Base-by-base conservation (phyloP, 2,329 filamentous ascomycete species). In the Hypoxylon sp. region DNA sequence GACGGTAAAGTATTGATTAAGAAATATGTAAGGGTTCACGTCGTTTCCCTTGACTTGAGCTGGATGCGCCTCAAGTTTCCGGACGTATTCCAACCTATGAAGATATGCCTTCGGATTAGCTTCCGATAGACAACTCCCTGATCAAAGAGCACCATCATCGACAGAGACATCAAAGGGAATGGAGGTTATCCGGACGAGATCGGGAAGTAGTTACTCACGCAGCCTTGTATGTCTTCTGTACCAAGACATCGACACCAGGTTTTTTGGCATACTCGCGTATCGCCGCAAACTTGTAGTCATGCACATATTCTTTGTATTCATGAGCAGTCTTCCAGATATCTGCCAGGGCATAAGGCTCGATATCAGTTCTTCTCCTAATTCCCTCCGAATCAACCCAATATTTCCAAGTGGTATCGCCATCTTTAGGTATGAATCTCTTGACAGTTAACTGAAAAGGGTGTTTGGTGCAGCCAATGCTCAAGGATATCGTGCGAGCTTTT, bases 1-100 rank as follows among this genome's bases (percentile, higher is more conserved):
- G 0, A 87, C 70, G 5, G 75, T 73, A 22, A 86, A 82, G 3
- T 84, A 77, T 9, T 80, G 79, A 0, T 67, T 63, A n/a, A 87
- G 62, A 3, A 86, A 78, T 0, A 71, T 59, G 29, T 77, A 75
- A 2, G 70, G 64, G 31, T 74, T 54, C 42, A 74, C 71, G 37
- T 83, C 78, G 10, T 59, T 57, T 17, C 50, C 61, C 10, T 65
- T 71, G 3, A 42, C 29, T 4, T 50, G 24, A 42, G 11, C 13
- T 14, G 64, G 69, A 37, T 60, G 11, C 37, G 50, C 48, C 70
- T 71, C 22, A 42, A 39, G 48, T 5, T 31, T 58, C 13, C n/a
- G 29, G 2, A 26, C 35, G 22, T 67, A 67, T 2, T 59, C 19
- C 46, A 67, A 9, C 35, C 69, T 71, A 46, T 33, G 26, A 35